Conservation (phyloP, 495 filamentous ascomycete species). For the Penicillium macrosclerotiorum region DNA sequence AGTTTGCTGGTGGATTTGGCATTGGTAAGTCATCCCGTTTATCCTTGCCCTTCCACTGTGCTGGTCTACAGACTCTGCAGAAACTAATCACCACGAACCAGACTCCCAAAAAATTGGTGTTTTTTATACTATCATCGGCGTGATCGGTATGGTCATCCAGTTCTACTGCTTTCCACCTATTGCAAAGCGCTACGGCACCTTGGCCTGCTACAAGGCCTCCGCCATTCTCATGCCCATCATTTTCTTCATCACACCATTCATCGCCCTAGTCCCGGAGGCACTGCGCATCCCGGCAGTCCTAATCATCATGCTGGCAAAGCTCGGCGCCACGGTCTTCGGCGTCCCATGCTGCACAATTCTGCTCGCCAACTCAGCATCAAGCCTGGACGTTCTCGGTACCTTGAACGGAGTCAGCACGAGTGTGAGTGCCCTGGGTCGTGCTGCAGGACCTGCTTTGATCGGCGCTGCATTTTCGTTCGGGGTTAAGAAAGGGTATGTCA, state of each 20-base stretch:
- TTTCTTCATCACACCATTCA: constrained; percentile 73
- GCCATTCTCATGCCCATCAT: constrained; percentile 64
- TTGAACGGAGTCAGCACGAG: constrained; percentile 86
- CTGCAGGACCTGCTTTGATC: constrained; percentile 66
- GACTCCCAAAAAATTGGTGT: constrained; percentile 69
- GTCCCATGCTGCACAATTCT: constrained; percentile 89
- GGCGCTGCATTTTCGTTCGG: constrained; percentile 69
- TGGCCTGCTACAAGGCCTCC: constrained; percentile 63
- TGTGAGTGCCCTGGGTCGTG: constrained; percentile 73
- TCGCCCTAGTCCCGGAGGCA: constrained; percentile 54
- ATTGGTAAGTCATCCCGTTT: constrained; percentile 39
- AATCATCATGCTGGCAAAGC: constrained; percentile 57
- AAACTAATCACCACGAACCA: constrained; percentile 11
- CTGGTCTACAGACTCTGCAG: no score
- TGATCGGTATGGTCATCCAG: constrained; percentile 70
- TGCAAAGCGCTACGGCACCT: constrained; percentile 66
- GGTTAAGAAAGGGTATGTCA: constrained; percentile 65
- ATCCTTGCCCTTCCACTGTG: not conserved
- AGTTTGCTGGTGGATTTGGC: constrained; percentile 77
- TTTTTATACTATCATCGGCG: constrained; percentile 72
- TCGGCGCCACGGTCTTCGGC: constrained; percentile 68
- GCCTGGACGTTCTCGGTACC: constrained; percentile 74
- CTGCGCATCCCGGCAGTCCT: constrained; percentile 44
- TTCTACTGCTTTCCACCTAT: constrained; percentile 74
- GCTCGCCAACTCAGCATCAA: constrained; percentile 79